Evolutionary conservation across 2,329 filamentous ascomycete genomes (phyloP), one percentile per base, ranked within the genome.

Genomic region (Didymellaceae sp.): DNA sequence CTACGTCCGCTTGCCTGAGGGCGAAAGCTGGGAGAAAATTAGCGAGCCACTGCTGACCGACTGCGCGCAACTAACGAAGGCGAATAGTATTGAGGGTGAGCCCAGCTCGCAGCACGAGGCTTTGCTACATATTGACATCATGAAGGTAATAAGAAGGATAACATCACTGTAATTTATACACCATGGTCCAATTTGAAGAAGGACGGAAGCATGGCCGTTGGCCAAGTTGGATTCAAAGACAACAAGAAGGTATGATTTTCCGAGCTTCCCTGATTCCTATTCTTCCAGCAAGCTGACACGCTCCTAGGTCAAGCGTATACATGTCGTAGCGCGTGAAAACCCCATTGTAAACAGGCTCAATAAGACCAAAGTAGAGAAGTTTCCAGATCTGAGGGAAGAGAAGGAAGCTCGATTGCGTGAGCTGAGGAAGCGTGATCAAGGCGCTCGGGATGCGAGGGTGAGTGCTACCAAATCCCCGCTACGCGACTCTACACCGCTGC

Each of bases 181-280:
- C 94, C 94, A 6, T 97, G 94, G 91, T 89, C 90, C 34, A 99
- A 99, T 73, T 82, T 99, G 25, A 89, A 90, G 72, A 99, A 99
- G 72, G 91, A 95, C 68, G 93, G 92, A 22, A 90, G 88, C 72
- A 99, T 99, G 94, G 92, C 90, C 14, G 87, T 88, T 3, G 94
- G 94, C 17, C 94, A 99, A 72, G 94, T 99, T 44, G 88, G 89
- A 57, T 99, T 97, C 79, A 92, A 96, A 70, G 90, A 97, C 74
- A 83, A 82, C 31, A 91, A 90, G 66, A 87, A 87, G 76, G 82
- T 81, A 47, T 24, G 47, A 43, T 26, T 25, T 31, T n/a, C n/a
- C n/a, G n/a, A n/a, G 18, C 1, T 41, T 28, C 26, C n/a, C 10
- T 28, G 26, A 28, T 13, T 9, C 5, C n/a, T 3, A 13, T 28